Evolutionary conservation across 768 basidiomycete species (phyloP).

Genomic region (Suillus plorans): DNA sequence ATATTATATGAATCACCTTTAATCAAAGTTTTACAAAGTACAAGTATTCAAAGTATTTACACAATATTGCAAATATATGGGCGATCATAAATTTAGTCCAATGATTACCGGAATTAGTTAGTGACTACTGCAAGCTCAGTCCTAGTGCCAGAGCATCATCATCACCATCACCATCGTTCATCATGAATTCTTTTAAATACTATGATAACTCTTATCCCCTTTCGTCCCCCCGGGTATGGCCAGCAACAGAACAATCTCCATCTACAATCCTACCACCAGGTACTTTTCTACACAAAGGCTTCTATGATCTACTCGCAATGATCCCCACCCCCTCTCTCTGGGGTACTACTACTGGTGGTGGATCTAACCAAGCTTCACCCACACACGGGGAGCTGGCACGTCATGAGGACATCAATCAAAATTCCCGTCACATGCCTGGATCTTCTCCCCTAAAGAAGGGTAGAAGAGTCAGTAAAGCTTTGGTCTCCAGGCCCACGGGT

Average conservation of each 20-base stretch:
- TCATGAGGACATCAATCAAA: conserved; percentile 54
- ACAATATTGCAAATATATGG: too few relatives aligned
- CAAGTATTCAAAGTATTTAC: too few relatives aligned
- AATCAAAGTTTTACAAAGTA: too few relatives aligned
- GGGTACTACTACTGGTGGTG: conserved; percentile 25
- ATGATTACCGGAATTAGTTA: background rate
- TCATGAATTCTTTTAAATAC: background rate
- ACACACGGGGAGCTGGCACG: conserved; percentile 42
- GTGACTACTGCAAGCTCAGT: too few relatives aligned
- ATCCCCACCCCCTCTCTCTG: conserved; percentile 69
- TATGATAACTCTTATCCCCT: conserved; percentile 6
- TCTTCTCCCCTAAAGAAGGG: conserved; percentile 46
- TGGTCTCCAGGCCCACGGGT: conserved; percentile 80
- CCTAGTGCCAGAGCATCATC: too few relatives aligned
- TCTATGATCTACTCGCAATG: conserved; percentile 81
- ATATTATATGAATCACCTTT: too few relatives aligned
- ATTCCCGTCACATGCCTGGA: conserved; percentile 16
- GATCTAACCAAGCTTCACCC: conserved; percentile 32
- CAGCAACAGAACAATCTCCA: conserved; percentile 35
- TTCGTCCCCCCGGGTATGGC: conserved; percentile 1
- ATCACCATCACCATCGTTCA: background rate
- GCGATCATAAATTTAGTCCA: too few relatives aligned
- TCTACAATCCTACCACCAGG: conserved; percentile 59
- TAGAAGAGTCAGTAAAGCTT: conserved; percentile 79
- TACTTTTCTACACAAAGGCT: conserved; percentile 84